Base-by-base conservation (phyloP, 192 early-diverging fungal genomes). In the Funneliformis mosseae region DNA sequence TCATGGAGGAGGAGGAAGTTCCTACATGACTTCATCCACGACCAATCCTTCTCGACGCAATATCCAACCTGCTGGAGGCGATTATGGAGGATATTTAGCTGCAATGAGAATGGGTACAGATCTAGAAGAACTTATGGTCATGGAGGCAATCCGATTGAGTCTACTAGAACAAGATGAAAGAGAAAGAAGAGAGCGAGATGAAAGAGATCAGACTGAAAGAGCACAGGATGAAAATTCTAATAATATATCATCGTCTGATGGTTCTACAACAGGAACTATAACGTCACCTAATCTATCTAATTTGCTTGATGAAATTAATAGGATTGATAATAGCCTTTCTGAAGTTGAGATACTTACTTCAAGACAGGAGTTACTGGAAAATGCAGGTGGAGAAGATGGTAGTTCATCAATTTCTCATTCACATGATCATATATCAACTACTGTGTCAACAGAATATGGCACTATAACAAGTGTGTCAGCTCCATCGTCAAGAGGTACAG, bases 91-190 rank as follows among this genome's bases (percentile, higher is more conserved):
- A 28, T 93, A 92, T 50, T 69, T 91, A 9, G 76, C 84, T 0
- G 95, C 92, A 0, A 92, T 96, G 92, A 86, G 90, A 60, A 92
- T 95, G 81, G 95, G 92, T 28, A 91, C 91, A 21, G 94, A 98
- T 77, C 76, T 98, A 33, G 96, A 98, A 76, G 97, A 98, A 77
- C 84, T 95, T 80, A 92, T 98, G 96, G 82, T 98, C 1, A 92
- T 96, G 89, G 95, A 97, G 83, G 97, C 97, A 1, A 94, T 98
- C 39, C 84, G 96, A 55, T 83, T 91, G 75, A 93, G 92, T 80
- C 81, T 96, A 59, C 83, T 87, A 68, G 93, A 92, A 74, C 84
- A 89, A 50, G 88, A 92, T 48, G 87, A 89, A 28, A 81, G 84
- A 48, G 77, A 83, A 28, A 72, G 87, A 46, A 81, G 88, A 64